Conservation (phyloP, 2,329 filamentous ascomycete species). For the Didymella lethalis region DNA sequence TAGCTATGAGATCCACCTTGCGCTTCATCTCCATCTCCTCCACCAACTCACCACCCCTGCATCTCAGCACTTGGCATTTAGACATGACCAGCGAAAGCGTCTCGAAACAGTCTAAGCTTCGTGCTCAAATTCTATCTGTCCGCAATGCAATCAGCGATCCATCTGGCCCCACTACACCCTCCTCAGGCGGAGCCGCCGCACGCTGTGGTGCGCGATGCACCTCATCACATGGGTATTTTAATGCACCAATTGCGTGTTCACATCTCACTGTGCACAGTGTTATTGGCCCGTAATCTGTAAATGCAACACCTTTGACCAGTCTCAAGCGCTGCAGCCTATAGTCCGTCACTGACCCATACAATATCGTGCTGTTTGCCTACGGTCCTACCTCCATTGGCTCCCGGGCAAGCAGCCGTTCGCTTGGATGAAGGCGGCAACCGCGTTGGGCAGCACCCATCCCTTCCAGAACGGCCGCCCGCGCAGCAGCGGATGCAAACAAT, state of each 20-base stretch:
- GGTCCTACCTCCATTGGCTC: background rate
- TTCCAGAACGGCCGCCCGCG: background rate
- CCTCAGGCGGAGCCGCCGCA: slow-evolving; percentile 6
- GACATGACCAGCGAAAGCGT: slow-evolving; percentile 12
- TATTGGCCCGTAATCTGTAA: slow-evolving; percentile 6
- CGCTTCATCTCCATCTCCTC: background rate
- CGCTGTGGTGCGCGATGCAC: slow-evolving; percentile 18
- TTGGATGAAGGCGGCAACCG: background rate
- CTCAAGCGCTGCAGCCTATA: slow-evolving; percentile 10
- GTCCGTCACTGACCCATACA: background rate
- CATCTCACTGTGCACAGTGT: background rate
- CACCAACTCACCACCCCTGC: background rate
- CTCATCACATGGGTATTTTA: slow-evolving; percentile 13
- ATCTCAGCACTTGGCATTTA: slow-evolving; percentile 12
- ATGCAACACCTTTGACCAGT: slow-evolving; percentile 6
- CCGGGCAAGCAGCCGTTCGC: background rate
- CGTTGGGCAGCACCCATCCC: slow-evolving; percentile 3
- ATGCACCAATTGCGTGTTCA: slow-evolving; percentile 10
- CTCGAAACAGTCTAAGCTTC: slow-evolving; percentile 1
- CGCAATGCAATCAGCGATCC: slow-evolving; percentile 4
- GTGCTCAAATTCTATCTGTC: slow-evolving; percentile 5
- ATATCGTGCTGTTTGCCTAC: background rate
- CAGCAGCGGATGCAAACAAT: slow-evolving; percentile 2
- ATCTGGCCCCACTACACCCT: slow-evolving; percentile 14
- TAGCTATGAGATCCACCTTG: slow-evolving; percentile 6